Evolutionary conservation across 441 rosid species (phyloP), one percentile per base, ranked within the genome.

Genomic region (Brassica balearica): DNA sequence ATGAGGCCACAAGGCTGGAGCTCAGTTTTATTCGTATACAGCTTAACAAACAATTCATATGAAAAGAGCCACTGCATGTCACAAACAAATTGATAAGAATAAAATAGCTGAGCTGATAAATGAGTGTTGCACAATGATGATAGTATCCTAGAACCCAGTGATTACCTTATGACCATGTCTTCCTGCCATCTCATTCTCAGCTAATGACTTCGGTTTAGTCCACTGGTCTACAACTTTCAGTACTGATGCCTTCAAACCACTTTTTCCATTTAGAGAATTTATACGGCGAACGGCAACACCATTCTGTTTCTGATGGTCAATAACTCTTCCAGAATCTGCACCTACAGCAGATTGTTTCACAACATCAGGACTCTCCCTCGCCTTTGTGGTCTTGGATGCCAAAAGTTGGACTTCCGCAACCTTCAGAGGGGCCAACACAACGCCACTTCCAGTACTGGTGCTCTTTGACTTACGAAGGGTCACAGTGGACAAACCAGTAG

Each of bases 1-100:
- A 85, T 83, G 68, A 96, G 92, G 59, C 99, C 99, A 82, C 89
- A 88, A 19, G 99, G 98, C 77, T 76, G 86, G 75, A 92, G 79
- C 77, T 92, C 96, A 63, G 72, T 84, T 82, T 90, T 91, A 81
- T 83, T 88, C 75, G 83, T 81, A 80, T 94, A 94, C 59, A 96
- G 83, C 82, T 89, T 88, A 65, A 86, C 86, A 87, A 96, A 96
- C 19, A 78, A 81, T 76, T 92, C 95, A 69, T 91, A 96, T 25
- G 92, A 77, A 85, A 94, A 91, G 67, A 90, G 82, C 11, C 86
- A 91, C 99, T 95, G 89, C 67, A 84, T 78, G 72, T 62, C 76
- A 72, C 69, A 56, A 83, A 78, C 48, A 76, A 23, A 20, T 51
- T 65, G 29, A 73, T 66, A 72, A 34, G 25, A 14, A 70, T 14